Evolutionary conservation across 148 eudicot species (phyloP).

Genomic region (Oxyria digyna): DNA sequence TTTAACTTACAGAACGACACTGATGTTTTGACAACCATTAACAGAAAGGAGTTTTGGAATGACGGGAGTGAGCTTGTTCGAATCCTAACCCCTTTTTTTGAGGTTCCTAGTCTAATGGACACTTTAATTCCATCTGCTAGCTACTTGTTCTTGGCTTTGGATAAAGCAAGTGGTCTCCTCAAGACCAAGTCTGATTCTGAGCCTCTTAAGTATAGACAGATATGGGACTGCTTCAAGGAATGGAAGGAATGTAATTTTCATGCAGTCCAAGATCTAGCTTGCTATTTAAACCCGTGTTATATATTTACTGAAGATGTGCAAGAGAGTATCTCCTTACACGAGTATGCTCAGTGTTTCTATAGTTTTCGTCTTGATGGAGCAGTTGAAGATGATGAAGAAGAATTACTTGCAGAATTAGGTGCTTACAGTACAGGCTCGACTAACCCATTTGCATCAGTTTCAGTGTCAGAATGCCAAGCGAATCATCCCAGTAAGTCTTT

Average conservation of each 20-base stretch:
- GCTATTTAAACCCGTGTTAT: background rate
- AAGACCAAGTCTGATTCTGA: background rate
- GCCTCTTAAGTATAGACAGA: background rate
- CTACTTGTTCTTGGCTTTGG: background rate
- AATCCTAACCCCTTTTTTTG: background rate
- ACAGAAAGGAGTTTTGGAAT: background rate
- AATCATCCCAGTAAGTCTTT: background rate
- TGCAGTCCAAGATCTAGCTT: background rate
- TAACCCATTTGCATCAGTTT: background rate
- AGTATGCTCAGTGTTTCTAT: background rate
- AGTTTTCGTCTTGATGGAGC: background rate
- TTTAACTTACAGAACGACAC: background rate
- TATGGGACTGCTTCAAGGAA: background rate
- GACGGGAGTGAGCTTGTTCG: background rate
- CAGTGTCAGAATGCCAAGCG: background rate
- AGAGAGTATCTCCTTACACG: background rate
- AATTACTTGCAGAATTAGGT: background rate
- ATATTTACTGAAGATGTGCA: background rate
- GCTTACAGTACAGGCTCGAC: background rate
- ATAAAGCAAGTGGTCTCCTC: background rate
- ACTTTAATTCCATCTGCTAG: background rate
- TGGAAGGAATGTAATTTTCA: background rate
- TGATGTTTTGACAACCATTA: background rate
- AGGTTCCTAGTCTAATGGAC: background rate
- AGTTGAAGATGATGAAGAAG: too few relatives aligned